These are phyloP conservation scores for Athelia sp. DNA, from an alignment of 1,284 basidiomycete genomes.

Conservation along the genomic window DNA sequence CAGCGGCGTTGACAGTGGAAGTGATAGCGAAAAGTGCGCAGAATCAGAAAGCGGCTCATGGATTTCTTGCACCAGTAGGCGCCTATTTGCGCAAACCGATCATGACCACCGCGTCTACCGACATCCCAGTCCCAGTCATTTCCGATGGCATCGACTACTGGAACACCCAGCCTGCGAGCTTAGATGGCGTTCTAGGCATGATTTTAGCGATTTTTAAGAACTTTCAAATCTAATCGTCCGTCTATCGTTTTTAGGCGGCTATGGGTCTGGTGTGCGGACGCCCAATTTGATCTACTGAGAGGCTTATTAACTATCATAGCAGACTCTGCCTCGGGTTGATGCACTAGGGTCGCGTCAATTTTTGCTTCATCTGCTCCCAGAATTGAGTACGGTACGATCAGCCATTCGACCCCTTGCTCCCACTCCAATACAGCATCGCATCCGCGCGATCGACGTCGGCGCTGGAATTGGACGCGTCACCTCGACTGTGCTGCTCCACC, in stretches of 20 bases:
- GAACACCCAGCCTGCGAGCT: conserved; percentile 65
- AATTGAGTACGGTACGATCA: conserved; percentile 23
- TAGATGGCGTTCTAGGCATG: conserved; percentile 67
- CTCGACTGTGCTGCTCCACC: conserved; percentile 75
- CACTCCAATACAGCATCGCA: conserved; percentile 31
- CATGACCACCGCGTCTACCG: not conserved
- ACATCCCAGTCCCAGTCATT: conserved; percentile 41
- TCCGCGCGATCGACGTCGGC: conserved; percentile 83
- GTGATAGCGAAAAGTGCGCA: too few species aligned
- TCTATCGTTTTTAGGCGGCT: conserved; percentile 55
- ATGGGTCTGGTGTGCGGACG: conserved; percentile 59
- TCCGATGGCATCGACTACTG: conserved; percentile 74
- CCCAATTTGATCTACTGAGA: conserved; percentile 3
- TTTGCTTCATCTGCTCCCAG: conserved; percentile 70
- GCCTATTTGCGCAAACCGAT: too few species aligned
- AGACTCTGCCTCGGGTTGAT: conserved; percentile 87
- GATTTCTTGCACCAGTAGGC: too few species aligned
- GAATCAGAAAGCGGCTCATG: too few species aligned
- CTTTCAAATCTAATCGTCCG: too few species aligned
- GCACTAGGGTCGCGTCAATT: conserved; percentile 84
- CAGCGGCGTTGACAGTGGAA: too few species aligned
- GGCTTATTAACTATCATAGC: conserved; percentile 8
- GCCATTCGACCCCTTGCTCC: conserved; percentile 24
- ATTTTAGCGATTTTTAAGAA: not conserved
- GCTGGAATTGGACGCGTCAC: conserved; percentile 92